Base-by-base conservation (phyloP, 208 protist species). In the Leishmania tropica region DNA sequence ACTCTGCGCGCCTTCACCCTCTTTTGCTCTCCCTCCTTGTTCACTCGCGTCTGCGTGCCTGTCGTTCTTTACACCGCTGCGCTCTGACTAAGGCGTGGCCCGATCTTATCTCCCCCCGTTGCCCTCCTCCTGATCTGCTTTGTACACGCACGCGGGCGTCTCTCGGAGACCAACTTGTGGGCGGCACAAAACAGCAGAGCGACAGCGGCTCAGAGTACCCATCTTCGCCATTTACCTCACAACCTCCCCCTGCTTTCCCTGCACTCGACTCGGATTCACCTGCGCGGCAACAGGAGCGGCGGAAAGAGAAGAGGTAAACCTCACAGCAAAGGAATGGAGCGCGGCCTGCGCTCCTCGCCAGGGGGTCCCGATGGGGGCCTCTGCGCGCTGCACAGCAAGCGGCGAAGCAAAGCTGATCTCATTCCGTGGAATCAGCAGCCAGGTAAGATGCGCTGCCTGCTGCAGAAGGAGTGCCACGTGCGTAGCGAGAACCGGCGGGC, bases 381-480 rank as follows among this genome's bases (percentile, higher is more conserved):
- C 81, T 97, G 94, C 80, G 84, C 85, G 31, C 47, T 95, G 65
- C 95, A 97, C 84, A 79, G 85, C 71, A 82, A 88, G 35, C 90
- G 90, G 67, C 90, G 95, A 72, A 78, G 75, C 45, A 80, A 84
- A 35, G 56, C 72, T 8, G 95, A 97, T 74, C 82, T 97, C 67
- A 88, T 95, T n/a, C 87, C 91, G 53, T 76, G 87, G 71, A 88
- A 88, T 68, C 87, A 88, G 54, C 81, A 92, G 35, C 85, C 90
- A 40, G 90, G 87, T 60, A 81, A 86, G 71, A 83, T 95, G 79
- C 89, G 92, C 37, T 97, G 94, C 77, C 86, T 89, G 21, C 79
- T 79, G 10, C 80, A 89, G 64, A 93, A 93, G 77, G 92, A 95
- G 88, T 97, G 94, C 76, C 81, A 85, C 48, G 74, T 85, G 79